Conservation (phyloP, 2,329 filamentous ascomycete genomes). For the Colletotrichum phormii region DNA sequence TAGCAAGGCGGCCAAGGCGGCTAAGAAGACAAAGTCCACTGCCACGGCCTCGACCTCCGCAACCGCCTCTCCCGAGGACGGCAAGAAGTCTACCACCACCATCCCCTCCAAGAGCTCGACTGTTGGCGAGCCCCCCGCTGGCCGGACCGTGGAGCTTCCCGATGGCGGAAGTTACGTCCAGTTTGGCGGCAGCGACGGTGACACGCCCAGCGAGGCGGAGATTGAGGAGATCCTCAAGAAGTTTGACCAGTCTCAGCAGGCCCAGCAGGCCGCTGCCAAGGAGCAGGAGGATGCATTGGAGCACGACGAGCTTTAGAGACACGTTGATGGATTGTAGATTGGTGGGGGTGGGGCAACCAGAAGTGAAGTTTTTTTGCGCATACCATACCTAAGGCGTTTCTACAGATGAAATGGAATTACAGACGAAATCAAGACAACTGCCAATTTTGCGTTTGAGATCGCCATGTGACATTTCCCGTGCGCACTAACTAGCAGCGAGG, state of each 20-base stretch:
- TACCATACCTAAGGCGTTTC: conserved; percentile 15
- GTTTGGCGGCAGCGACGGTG: conserved; percentile 37
- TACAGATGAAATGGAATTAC: conserved; percentile 11
- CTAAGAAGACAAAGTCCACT: conserved; percentile 57
- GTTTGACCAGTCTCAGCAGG: conserved; percentile 45
- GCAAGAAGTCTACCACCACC: conserved; percentile 52
- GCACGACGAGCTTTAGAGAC: conserved; percentile 50
- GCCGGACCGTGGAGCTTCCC: conserved; percentile 55
- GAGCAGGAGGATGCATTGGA: conserved; percentile 41
- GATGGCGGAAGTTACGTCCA: conserved; percentile 47
- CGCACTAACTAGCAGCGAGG: neutral
- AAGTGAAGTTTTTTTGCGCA: conserved; percentile 20
- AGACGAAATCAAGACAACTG: neutral
- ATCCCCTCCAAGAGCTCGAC: conserved; percentile 41
- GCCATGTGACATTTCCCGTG: neutral
- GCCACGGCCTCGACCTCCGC: conserved; percentile 55
- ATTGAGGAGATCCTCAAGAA: conserved; percentile 62
- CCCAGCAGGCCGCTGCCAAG: conserved; percentile 30
- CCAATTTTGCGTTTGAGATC: neutral
- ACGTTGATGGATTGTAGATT: neutral
- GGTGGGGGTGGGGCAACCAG: neutral
- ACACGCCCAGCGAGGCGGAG: conserved; percentile 56
- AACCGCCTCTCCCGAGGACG: conserved; percentile 42
- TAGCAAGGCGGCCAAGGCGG: conserved; percentile 43
- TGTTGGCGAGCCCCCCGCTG: conserved; percentile 43